Conservation (phyloP, 495 filamentous ascomycete species). For the Barbatosphaeria neglecta region DNA sequence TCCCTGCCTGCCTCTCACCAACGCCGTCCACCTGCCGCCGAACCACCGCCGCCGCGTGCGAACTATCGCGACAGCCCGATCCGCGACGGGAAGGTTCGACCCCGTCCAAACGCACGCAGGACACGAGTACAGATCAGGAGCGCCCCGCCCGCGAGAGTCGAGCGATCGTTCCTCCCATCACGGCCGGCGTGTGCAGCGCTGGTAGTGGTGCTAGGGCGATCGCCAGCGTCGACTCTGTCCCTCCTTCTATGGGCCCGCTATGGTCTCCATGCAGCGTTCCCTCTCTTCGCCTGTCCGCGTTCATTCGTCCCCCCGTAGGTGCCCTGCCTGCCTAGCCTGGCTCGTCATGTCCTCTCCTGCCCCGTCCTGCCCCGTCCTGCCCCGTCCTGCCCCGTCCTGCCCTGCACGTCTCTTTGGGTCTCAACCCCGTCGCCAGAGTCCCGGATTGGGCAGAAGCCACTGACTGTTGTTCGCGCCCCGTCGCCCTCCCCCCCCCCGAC, state of each 20-base stretch:
- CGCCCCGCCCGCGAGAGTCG: not conserved
- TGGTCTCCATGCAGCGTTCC: constrained; percentile 45
- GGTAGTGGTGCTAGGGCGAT: constrained; percentile 18
- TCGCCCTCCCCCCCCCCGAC: not conserved
- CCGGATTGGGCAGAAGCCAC: not conserved
- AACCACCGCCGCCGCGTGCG: no score
- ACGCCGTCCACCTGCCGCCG: not conserved
- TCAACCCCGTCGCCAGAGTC: constrained; percentile 13
- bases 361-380: no score
- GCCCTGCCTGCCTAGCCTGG: no score
- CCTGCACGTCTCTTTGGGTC: not conserved
- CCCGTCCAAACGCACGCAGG: not conserved
- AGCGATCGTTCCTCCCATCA: constrained; percentile 3
- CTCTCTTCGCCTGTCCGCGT: constrained; percentile 40
- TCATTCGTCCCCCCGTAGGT: constrained; percentile 40
- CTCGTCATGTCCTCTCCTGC: not conserved
- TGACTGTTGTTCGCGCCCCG: not conserved
- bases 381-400: no score
- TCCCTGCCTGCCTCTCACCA: not conserved
- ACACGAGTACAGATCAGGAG: not conserved
- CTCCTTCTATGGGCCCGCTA: constrained; percentile 31
- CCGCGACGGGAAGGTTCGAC: not conserved
- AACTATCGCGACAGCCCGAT: not conserved
- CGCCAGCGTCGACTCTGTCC: constrained; percentile 9
- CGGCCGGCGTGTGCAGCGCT: constrained; percentile 5